Base-by-base conservation (phyloP, 768 basidiomycete species). In the Leccinum fibrillosum region DNA sequence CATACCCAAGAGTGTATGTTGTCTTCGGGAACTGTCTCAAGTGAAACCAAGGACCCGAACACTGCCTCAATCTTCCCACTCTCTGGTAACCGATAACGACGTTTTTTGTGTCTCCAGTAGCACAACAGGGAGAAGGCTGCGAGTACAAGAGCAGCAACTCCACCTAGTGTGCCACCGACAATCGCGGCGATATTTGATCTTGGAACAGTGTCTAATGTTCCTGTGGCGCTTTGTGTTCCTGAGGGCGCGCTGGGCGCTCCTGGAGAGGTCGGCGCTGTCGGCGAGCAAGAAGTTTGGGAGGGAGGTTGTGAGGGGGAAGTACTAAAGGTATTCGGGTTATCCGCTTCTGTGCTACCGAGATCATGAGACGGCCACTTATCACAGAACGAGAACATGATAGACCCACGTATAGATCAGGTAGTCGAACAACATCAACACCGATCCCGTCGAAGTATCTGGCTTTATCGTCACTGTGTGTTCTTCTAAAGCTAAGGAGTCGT, bases 391-490 rank as follows among this genome's bases (percentile, higher is more conserved):
- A 9, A 1, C 11, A 45, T 15, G 21, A 39, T 7, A 8, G 37
- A 39, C 37, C 37, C 37, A 37, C 35, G 35, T 66, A 37, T 66
- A 66, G 35, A 63, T 39, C 23, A 66, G 12, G 45, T 66, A 66
- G 21, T 66, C 64, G 7, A 64, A 64, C 12, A 63, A 17, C 5
- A 65, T 58, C 34, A 64, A 52, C 23, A 62, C 53, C 47, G 0
- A 13, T 8, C 19, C 52, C 11, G 21, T 47, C 3, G 53, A 17
- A 19, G 48, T 19, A 42, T 48, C 19, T 0, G 64, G 61, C 34
- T 52, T 19, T 23, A 66, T 39, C n/a, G 4, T 19, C 53, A 66
- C 51, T n/a, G 1, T 53, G 37, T 66, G 61, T 10, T 52, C 11
- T 13, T 56, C 64, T 7, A 17, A 48, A 9, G 9, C 8, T 10